Evolutionary conservation across 164 flowering plant species (phyloP).

Genomic region (Vitis labrusca): DNA sequence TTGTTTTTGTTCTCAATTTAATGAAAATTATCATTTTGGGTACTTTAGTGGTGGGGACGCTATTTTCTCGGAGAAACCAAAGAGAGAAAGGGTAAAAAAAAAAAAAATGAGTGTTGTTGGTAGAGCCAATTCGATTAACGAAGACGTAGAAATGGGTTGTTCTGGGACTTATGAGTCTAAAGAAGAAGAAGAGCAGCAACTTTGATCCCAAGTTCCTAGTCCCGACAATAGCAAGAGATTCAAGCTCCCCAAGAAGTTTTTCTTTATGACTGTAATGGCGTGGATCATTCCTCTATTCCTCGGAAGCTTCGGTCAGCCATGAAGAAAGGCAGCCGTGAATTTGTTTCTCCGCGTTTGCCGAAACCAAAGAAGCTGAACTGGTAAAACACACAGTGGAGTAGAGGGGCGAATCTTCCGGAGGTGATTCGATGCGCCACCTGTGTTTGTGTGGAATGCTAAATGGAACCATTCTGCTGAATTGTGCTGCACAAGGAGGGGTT

Average conservation of each 20-base stretch:
- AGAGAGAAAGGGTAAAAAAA: conserved; percentile 32
- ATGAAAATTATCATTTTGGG: too few species aligned
- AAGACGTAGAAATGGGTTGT: conserved; percentile 44
- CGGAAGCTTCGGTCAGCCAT: conserved; percentile 65
- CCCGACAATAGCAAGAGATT: conserved; percentile 27
- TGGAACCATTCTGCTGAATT: background rate
- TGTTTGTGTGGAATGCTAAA: conserved; percentile 65
- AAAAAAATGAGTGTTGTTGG: conserved; percentile 20
- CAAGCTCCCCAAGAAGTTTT: conserved; percentile 53
- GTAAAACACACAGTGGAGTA: conserved; percentile 44
- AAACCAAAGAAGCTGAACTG: too few species aligned
- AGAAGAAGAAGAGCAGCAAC: conserved; percentile 34
- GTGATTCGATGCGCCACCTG: conserved; percentile 72
- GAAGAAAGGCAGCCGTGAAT: too few species aligned
- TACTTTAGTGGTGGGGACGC: conserved; percentile 16
- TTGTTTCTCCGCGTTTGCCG: too few species aligned
- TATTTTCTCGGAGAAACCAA: conserved; percentile 30
- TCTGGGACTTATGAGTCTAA: conserved; percentile 32
- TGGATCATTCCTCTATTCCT: conserved; percentile 50
- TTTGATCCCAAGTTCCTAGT: background rate
- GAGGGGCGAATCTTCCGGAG: conserved; percentile 71
- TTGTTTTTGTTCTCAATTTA: too few species aligned
- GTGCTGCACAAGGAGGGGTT: too few species aligned
- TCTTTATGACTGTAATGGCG: conserved; percentile 39
- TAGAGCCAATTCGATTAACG: conserved; percentile 17